Base-by-base conservation (phyloP, 2,329 filamentous ascomycete species). In the Fusarium kyushuense region DNA sequence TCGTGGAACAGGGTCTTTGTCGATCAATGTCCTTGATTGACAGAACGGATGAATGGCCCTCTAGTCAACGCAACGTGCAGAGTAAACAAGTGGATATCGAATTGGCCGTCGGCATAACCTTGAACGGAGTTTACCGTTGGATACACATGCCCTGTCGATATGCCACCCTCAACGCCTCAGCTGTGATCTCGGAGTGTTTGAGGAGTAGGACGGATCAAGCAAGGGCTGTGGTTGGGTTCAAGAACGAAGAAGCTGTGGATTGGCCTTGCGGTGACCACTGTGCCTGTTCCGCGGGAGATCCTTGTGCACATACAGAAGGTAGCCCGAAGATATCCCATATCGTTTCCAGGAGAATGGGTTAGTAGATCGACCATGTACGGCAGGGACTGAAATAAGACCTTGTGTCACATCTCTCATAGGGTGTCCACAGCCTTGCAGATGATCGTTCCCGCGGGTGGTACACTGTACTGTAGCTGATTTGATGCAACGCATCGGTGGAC, bases 281-380 rank as follows among this genome's bases (percentile, higher is more conserved):
- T 52, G 52, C 42, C 40, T 49, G 51, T 41, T 42, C 47, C 35
- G 53, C 19, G 29, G 47, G 46, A 54, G 40, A 47, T 60, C 59
- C 55, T 60, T 53, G 43, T 54, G 33, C 46, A 32, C 33, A 27
- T 49, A 36, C 54, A 47, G 42, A 27, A 40, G 25, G 33, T 38
- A 17, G 19, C 41, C 56, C 54, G 53, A 49, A 33, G 30, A 43
- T 54, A 33, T 63, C 27, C 33, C 51, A 63, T 47, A 45, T 58
- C 19, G 45, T 65, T 46, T 66, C 56, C 69, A 61, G 45, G 63
- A 72, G 71, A 49, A 72, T 73, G 71, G 69, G 69, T 54, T 54
- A 30, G 56, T 71, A 71, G 71, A 73, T 72, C 66, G 66, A 58
- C 71, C 69, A 73, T 72, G 64, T 69, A 61, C 65, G 65, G 52